Evolutionary conservation across 371 early-diverging fungal genomes (phyloP).

Genomic region (Zopfochytrium polystomum): DNA sequence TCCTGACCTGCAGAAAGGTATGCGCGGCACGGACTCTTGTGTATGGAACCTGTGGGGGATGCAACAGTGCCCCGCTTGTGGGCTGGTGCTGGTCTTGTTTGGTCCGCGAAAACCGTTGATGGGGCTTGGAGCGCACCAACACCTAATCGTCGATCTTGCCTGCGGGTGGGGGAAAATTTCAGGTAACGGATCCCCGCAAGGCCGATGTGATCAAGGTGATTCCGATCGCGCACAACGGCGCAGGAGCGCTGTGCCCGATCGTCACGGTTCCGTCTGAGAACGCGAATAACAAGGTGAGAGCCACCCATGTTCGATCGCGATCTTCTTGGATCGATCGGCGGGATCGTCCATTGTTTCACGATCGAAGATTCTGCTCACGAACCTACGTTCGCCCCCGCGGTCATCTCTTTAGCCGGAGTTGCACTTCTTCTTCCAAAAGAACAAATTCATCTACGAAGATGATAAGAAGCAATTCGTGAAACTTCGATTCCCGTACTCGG

Average conservation of each 20-base stretch:
- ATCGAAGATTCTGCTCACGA: background rate
- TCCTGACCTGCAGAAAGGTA: conserved; percentile 77
- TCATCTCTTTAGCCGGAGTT: conserved; percentile 42
- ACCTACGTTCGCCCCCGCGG: background rate
- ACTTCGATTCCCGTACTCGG: conserved; percentile 72
- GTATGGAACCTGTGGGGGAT: too few relatives aligned
- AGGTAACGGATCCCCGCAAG: conserved; percentile 53
- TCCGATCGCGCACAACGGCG: conserved; percentile 77
- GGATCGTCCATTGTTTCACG: background rate
- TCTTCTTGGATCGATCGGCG: background rate
- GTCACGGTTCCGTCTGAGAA: conserved; percentile 32
- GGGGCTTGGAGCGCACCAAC: too few relatives aligned
- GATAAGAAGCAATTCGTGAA: conserved; percentile 77
- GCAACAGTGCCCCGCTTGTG: too few relatives aligned
- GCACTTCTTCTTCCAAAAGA: conserved; percentile 89
- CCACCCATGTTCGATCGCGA: background rate
- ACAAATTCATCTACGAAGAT: conserved; percentile 82
- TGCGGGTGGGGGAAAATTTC: too few relatives aligned
- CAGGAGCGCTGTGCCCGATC: conserved; percentile 69
- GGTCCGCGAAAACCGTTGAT: too few relatives aligned
- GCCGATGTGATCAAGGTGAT: conserved; percentile 75
- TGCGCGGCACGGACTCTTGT: too few relatives aligned
- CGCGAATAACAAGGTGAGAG: conserved; percentile 13
- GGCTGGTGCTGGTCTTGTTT: background rate
- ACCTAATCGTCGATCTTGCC: too few relatives aligned